These are phyloP conservation scores for Aureobasidium subglaciale DNA, from an alignment of 2,329 filamentous ascomycete species.

Conservation along the genomic window DNA sequence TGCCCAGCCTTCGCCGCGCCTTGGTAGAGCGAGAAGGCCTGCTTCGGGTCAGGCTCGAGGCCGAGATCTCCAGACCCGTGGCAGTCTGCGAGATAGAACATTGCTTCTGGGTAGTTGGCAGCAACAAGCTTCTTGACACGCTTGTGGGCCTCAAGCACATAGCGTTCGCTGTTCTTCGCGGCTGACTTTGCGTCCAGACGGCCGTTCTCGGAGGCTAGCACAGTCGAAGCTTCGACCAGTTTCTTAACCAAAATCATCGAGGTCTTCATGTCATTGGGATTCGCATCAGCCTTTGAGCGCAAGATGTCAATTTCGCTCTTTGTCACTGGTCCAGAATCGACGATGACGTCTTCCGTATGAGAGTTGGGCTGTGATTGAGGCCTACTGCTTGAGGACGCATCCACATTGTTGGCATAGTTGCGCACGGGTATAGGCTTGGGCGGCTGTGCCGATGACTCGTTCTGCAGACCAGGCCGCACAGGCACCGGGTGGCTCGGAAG, in stretches of 20 bases:
- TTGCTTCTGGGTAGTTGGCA: constrained; percentile 70
- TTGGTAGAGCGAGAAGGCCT: constrained; percentile 90
- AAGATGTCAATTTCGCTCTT: constrained; percentile 69
- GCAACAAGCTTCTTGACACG: constrained; percentile 79
- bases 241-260: constrained; percentile 73
- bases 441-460: constrained; percentile 27
- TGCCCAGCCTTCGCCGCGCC: constrained; percentile 87
- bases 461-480: constrained; percentile 45
- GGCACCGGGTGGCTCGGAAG: constrained; percentile 50
- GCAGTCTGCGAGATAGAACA: constrained; percentile 89
- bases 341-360: constrained; percentile 12
- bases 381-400: not conserved
- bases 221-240: constrained; percentile 74
- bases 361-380: not conserved
- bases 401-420: constrained; percentile 32
- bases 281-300: constrained; percentile 60
- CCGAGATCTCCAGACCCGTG: constrained; percentile 77
- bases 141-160: constrained; percentile 79
- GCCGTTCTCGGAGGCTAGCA: constrained; percentile 69
- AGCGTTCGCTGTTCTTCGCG: constrained; percentile 67
- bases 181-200: constrained; percentile 59
- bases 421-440: constrained; percentile 46
- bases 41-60: constrained; percentile 73
- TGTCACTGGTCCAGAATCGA: constrained; percentile 56
- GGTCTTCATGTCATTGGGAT: constrained; percentile 64